Base-by-base conservation (phyloP, 116 monocot genomes). In the Dioscorea cayenensis region DNA sequence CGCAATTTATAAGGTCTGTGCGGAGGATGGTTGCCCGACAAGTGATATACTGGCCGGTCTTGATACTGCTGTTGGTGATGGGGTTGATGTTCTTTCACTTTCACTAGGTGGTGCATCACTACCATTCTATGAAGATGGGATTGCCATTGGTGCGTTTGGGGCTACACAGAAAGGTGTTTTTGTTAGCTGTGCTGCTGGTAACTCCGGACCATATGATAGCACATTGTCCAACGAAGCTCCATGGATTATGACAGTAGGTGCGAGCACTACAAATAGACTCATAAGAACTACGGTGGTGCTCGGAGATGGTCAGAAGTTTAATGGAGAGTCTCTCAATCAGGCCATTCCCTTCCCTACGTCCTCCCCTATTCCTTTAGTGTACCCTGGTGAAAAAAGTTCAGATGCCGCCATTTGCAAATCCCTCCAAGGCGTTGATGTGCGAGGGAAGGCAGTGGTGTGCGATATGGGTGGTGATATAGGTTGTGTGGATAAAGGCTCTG, bases 1-100 rank as follows among this genome's bases (percentile, higher is more conserved):
- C 9, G n/a, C 77, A 29, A 80, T 80, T 7, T 80, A 80, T 66
- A 69, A 67, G 48, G 75, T 61, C 2, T 80, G 80, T 66, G 16
- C n/a, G 5, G 36, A 22, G 20, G 0, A 9, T 1, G 32, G 27
- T 0, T 80, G 76, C 61, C 0, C 1, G 0, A 12, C 23, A 3
- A 7, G 50, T 1, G 76, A 80, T 18, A 28, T 80, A 4, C 10
- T 80, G 10, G 80, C 80, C 14, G 80, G 59, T 1, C 17, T 80
- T 4, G 76, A 80, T 28, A 38, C 71, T 0, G 80, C 80, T 0
- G 37, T 76, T 29, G 10, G 22, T 6, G 80, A 80, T 43, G 75
- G 80, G 11, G 80, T 80, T 22, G 80, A 80, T 25, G 49, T 80
- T 12, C 55, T 80, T 18, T 80, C 80, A 2, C 36, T 76, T 27